These are phyloP conservation scores for Paradendryphiella salina DNA, from an alignment of 2,329 filamentous ascomycete species.

Conservation along the genomic window DNA sequence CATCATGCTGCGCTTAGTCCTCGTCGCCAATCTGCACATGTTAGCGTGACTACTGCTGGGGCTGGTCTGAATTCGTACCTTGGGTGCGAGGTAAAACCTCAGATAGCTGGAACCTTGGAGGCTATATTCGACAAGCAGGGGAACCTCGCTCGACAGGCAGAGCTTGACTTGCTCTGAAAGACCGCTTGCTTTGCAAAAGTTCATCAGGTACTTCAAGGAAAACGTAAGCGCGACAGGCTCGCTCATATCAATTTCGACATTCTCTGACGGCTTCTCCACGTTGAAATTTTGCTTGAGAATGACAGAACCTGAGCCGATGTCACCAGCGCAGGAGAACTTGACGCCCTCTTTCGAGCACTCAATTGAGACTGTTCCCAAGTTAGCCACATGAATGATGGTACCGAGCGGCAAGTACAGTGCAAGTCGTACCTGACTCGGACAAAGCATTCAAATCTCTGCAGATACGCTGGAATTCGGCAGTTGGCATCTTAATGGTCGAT, in stretches of 20 bases:
- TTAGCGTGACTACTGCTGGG: conserved; percentile 40
- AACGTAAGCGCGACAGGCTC: conserved; percentile 95
- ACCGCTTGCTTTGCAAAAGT: conserved; percentile 97
- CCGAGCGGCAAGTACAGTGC: not conserved
- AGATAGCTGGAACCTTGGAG: conserved; percentile 85
- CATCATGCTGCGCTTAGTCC: conserved; percentile 51
- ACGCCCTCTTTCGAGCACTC: conserved; percentile 96
- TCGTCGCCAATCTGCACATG: conserved; percentile 67
- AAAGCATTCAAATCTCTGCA: conserved; percentile 88
- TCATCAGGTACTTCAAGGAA: conserved; percentile 98
- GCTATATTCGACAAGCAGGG: conserved; percentile 89
- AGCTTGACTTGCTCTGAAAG: conserved; percentile 84
- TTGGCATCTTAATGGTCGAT: conserved; percentile 86
- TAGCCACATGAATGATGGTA: conserved; percentile 22
- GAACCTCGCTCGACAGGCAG: conserved; percentile 93
- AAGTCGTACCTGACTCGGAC: conserved; percentile 84
- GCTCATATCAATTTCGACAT: conserved; percentile 85
- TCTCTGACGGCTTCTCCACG: conserved; percentile 83
- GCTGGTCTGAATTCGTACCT: conserved; percentile 62
- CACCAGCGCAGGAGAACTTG: conserved; percentile 89
- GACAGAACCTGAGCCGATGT: conserved; percentile 94
- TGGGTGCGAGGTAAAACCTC: conserved; percentile 96
- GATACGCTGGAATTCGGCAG: conserved; percentile 89
- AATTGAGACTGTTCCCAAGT: conserved; percentile 71
- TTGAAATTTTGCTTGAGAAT: conserved; percentile 86